Base-by-base conservation (phyloP, 2,329 filamentous ascomycete genomes). In the Colletotrichum sublineola region DNA sequence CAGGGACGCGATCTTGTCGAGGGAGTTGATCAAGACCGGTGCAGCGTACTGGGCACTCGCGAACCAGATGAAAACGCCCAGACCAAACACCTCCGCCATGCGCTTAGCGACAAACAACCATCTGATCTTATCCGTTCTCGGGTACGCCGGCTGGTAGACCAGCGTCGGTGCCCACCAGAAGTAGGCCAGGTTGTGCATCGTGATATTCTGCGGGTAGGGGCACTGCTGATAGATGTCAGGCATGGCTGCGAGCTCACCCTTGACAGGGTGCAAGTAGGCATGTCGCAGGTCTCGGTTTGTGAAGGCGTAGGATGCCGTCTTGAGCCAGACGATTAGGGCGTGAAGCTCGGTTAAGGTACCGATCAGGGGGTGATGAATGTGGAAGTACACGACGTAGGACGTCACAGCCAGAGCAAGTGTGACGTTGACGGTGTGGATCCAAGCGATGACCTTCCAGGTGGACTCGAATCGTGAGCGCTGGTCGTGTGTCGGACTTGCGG, bases 161-260 rank as follows among this genome's bases (percentile, higher is more conserved):
- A 99, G 87, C 0, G 96, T 99, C 0, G 96, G 96, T 0, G 96
- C 96, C 91, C 95, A 96, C 96, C 96, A 98, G 81, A 99, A 99
- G 83, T 98, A 99, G 70, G 90, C 90, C 36, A 99, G 85, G 80
- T 98, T 99, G 63, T 87, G 84, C 76, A 98, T 87, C 3, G 95
- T 97, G 81, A 99, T 94, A 81, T 98, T 99, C 60, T 89, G 83
- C 0, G 96, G 96, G 80, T 99, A 99, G 0, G 96, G 94, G 77
- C 95, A 97, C 66, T 89, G 80, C 15, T 88, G 86, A 84, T 98
- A 99, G 33, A 98, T 86, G 48, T 94, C 91, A 0, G 96, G 96
- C 5, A 98, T 85, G 33, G 89, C 87, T 57, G 90, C 89, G 63
- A 92, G 88, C 70, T 93, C 90, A 73, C 89, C 88, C 67, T 87